Evolutionary conservation across 2,329 filamentous ascomycete species (phyloP).

Genomic region (Cladosporium oxysporum): DNA sequence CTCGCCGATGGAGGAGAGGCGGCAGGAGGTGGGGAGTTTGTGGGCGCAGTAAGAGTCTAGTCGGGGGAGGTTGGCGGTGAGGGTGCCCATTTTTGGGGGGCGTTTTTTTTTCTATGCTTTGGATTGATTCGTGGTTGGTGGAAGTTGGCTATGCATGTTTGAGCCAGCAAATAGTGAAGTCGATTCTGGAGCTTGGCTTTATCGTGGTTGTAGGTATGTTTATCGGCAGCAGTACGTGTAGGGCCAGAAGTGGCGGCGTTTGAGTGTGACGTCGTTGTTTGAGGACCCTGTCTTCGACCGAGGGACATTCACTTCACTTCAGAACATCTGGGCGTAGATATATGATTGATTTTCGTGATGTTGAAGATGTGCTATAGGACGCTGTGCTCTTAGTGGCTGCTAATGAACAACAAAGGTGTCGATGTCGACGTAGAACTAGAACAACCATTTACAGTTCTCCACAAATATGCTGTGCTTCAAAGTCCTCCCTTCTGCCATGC

Average conservation of each 20-base stretch:
- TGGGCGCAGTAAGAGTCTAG: constrained; percentile 33
- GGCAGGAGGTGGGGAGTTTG: constrained; percentile 36
- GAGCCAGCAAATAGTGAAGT: no score
- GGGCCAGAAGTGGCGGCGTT: neutral
- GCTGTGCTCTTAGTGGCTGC: neutral
- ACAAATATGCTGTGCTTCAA: neutral
- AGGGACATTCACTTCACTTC: neutral
- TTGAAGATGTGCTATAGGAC: neutral
- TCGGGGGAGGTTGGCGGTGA: constrained; percentile 29
- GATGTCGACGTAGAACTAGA: neutral
- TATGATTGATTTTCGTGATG: neutral
- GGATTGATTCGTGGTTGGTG: neutral
- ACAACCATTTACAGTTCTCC: neutral
- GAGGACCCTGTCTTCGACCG: neutral
- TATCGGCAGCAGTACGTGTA: neutral
- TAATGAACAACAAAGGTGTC: neutral
- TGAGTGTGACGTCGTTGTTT: constrained; percentile 1
- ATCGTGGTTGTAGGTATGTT: neutral
- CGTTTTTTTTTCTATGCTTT: neutral
- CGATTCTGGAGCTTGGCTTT: neutral
- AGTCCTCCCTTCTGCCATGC: no score
- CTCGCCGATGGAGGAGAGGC: constrained; percentile 32
- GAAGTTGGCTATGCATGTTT: neutral
- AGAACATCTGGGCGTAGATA: neutral
- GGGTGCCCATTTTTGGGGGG: constrained; percentile 31